Percentiles rank a stretch among this genome's conserved stretches.
These are phyloP conservation scores for Citrullus colocynthis DNA, from an alignment of 306 rosid species.

Conservation along the genomic window DNA sequence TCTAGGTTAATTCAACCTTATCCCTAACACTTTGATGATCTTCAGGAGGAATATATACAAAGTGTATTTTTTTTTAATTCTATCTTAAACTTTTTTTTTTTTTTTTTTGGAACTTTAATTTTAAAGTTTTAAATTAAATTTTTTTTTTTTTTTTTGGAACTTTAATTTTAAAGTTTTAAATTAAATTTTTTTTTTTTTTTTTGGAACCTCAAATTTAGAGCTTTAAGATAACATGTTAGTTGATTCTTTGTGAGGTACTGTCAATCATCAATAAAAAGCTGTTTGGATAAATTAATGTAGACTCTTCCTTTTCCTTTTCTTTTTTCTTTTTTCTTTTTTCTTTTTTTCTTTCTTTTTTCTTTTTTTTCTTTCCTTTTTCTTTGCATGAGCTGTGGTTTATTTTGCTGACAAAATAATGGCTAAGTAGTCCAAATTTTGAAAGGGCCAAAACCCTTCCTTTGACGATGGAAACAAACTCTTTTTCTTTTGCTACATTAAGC, in stretches of 20 bases:
- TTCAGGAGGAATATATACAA: background rate
- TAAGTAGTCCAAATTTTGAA: background rate
- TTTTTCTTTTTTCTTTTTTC: background rate
- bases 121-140: background rate
- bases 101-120: background rate
- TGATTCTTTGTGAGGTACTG: background rate
- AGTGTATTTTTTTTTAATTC: background rate
- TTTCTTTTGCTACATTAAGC: background rate
- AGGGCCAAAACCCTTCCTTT: background rate
- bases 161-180: background rate
- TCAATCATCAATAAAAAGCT: slow-evolving; percentile 1
- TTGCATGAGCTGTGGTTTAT: slow-evolving; percentile 4
- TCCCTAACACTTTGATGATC: background rate
- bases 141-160: background rate
- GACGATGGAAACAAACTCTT: background rate
- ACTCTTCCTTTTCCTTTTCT: background rate
- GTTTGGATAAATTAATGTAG: background rate
- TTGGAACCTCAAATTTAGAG: background rate
- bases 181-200: background rate
- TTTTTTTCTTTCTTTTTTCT: background rate
- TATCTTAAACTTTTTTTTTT: background rate
- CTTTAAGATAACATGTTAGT: background rate
- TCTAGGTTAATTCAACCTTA: background rate
- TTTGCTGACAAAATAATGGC: slow-evolving; percentile 6
- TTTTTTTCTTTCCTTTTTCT: background rate